Evolutionary conservation across 441 rosid species (phyloP), one percentile per base, ranked within the genome.

Genomic region (Lepidium campestre): DNA sequence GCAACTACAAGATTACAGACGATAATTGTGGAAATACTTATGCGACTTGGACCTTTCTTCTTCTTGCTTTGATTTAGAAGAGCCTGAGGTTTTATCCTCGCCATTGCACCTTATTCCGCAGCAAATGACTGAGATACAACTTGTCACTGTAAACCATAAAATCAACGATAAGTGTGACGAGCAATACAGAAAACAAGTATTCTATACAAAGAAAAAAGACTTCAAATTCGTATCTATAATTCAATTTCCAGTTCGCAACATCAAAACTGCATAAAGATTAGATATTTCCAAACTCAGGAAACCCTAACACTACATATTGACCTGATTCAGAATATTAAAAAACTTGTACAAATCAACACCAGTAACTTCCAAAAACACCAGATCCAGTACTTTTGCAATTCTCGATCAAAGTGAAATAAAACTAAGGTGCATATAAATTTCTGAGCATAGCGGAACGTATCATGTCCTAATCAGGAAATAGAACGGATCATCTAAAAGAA

Each of bases 31-130:
- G 93, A 79, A 71, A 75, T 62, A 67, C 92, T 84, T 46, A 86
- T 71, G 1, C 89, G 89, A 77, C 85, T 80, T 0, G 93, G 90
- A 19, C 73, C 82, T 67, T 85, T 90, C 86, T 92, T 88, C 87
- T 73, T 88, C 80, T 92, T 92, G 83, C 96, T 92, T 79, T 86
- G 98, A 75, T 79, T 77, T 41, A 92, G 72, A 58, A 92, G 75
- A 57, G 93, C 86, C 73, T 86, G 97, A 53, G 98, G 98, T 59
- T 90, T 90, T 72, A 92, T 92, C 75, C 90, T 88, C 20, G 96
- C 98, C 98, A 92, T 92, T 62, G 13, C 31, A 50, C 36, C 71
- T 57, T 50, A 12, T 22, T 19, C 10, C 15, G 6, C 35, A 57
- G 46, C 23, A 67, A 45, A 52, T 0, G 9, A 66, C 12, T 29